A percentile compares a stretch with the other conserved stretches of the same genome.
These are phyloP conservation scores for Adansonia madagascariensis DNA, from an alignment of 441 rosid genomes.

Conservation along the genomic window DNA sequence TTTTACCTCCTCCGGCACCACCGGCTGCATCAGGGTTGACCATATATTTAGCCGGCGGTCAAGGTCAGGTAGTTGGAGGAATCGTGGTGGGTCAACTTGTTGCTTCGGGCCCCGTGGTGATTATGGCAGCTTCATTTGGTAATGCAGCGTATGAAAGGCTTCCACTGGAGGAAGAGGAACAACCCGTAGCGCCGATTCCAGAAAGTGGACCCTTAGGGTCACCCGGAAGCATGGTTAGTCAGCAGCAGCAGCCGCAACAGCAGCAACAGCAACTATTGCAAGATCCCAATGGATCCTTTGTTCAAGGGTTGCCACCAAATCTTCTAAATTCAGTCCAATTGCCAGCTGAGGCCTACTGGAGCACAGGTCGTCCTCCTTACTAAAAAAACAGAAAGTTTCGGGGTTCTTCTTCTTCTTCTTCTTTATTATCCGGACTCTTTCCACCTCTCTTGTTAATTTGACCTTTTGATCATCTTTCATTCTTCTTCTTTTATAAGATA, in stretches of 20 bases:
- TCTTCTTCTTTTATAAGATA: slow-evolving; percentile 37
- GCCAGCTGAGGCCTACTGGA: slow-evolving; percentile 77
- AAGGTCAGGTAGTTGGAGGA: slow-evolving; percentile 84
- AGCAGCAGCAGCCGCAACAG: slow-evolving; percentile 46
- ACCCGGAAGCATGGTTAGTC: slow-evolving; percentile 48
- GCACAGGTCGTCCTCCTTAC: slow-evolving; percentile 58
- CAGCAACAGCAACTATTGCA: slow-evolving; percentile 29
- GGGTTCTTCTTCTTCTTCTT: slow-evolving; percentile 24
- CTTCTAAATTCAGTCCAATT: slow-evolving; percentile 71
- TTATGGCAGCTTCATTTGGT: slow-evolving; percentile 88
- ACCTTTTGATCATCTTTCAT: slow-evolving; percentile 32
- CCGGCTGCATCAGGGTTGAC: slow-evolving; percentile 77
- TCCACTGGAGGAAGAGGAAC: slow-evolving; percentile 81
- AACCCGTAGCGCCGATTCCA: slow-evolving; percentile 26
- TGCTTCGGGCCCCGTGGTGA: slow-evolving; percentile 77
- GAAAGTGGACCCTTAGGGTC: slow-evolving; percentile 45
- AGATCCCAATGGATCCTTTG: slow-evolving; percentile 50
- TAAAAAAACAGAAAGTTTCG: slow-evolving; percentile 33
- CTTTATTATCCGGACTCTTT: slow-evolving; percentile 13
- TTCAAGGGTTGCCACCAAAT: slow-evolving; percentile 72
- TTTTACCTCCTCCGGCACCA: slow-evolving; percentile 90
- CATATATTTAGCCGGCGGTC: slow-evolving; percentile 79
- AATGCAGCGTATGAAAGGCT: slow-evolving; percentile 88
- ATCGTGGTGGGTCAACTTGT: slow-evolving; percentile 68
- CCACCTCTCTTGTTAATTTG: slow-evolving; percentile 30